Base-by-base conservation (phyloP, 1,139 yeast species). In the Diutina scorzettiae region DNA sequence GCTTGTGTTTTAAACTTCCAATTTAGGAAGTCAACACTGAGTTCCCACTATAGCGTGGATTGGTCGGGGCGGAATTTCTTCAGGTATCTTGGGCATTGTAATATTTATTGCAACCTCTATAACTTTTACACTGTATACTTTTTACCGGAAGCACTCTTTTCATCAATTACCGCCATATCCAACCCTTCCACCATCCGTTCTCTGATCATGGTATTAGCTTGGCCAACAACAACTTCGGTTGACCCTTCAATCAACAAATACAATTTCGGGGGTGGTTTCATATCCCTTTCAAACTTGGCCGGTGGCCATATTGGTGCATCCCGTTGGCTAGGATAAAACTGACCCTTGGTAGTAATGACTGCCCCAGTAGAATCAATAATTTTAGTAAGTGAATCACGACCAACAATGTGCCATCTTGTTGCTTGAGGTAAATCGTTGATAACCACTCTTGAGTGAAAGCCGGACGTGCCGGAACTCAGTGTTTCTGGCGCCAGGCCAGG, bases 391-490 rank as follows among this genome's bases (percentile, higher is more conserved):
- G 76, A 78, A 3, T 81, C 80, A 27, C 82, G 71, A 47, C 81
- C 79, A 3, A 89, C 79, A 4, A 84, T 89, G 42, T 71, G 71
- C 93, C 95, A 81, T 50, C 98, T 66, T 0, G 89, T 91, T 39
- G 73, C 69, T 53, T 83, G 91, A 0, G 97, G 96, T 25, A 84
- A 66, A 54, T 91, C 96, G 52, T 91, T 91, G 49, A 89, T 80
- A 42, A 77, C 76, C 44, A 91, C 69, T 34, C 77, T 71, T 1
- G 95, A 81, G 51, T 79, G 82, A 62, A 67, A 85, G 24, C 75
- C 71, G 23, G 81, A 72, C 20, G 70, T 63, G 47, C 80, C 87
- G 1, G 86, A 81, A 0, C 74, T 70, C 40, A 78, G 69, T 16
- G 83, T 71, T 45, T 81, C 84, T 3, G 78, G 76, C 3, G 73